These are phyloP conservation scores for Diplodia mutila DNA, from an alignment of 2,329 filamentous ascomycete species.

Conservation along the genomic window DNA sequence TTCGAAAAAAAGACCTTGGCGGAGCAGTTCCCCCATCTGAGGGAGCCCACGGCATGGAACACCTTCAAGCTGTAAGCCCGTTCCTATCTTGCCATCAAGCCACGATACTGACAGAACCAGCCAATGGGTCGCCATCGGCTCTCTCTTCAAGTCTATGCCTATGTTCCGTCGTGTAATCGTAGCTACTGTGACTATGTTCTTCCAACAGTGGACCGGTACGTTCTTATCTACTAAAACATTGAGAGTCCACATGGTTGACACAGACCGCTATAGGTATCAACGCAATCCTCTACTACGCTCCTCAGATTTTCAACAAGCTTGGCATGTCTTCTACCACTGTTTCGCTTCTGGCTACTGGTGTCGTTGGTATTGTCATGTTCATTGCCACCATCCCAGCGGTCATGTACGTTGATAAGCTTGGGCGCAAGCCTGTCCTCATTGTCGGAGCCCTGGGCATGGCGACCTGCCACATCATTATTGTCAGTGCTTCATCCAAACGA, in stretches of 20 bases:
- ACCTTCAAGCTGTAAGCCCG: conserved; percentile 43
- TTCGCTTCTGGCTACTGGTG: conserved; percentile 69
- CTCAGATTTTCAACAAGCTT: conserved; percentile 53
- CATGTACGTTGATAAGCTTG: conserved; percentile 66
- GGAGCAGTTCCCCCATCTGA: conserved; percentile 69
- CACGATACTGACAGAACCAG: conserved; percentile 45
- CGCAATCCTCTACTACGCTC: conserved; percentile 54
- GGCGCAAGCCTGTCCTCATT: conserved; percentile 65
- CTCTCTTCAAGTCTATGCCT: conserved; percentile 65
- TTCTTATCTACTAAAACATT: conserved; percentile 43
- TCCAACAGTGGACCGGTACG: conserved; percentile 54
- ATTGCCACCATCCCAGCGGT: conserved; percentile 68
- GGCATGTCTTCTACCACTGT: conserved; percentile 51
- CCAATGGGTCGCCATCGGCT: conserved; percentile 69
- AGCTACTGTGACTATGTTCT: conserved; percentile 57
- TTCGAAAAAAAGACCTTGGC: conserved; percentile 75
- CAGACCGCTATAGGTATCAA: conserved; percentile 43
- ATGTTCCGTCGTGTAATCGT: conserved; percentile 71
- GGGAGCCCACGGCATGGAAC: conserved; percentile 64
- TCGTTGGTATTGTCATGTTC: conserved; percentile 73
- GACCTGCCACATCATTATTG: conserved; percentile 71
- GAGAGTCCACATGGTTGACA: neutral
- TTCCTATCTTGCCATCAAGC: neutral
- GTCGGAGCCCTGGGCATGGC: conserved; percentile 72
- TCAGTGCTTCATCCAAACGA: conserved; percentile 21